Conservation (phyloP, 108 stramenopile species). For the Pseudonitzschia pungens region DNA sequence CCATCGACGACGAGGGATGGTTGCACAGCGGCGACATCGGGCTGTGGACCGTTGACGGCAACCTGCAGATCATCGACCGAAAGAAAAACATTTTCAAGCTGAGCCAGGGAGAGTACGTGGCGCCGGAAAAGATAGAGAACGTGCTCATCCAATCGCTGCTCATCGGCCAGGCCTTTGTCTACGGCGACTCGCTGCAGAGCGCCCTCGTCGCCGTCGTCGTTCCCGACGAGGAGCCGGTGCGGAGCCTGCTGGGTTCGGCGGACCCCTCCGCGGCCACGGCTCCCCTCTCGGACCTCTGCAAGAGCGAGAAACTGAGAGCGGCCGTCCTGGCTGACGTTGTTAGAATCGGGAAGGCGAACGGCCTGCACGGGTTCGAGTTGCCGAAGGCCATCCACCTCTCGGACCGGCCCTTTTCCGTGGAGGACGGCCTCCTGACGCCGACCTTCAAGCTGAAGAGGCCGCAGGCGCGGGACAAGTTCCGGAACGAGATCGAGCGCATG, state of each 20-base stretch:
- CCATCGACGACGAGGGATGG: constrained; percentile 95
- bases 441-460: constrained; percentile 95
- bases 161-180: constrained; percentile 90
- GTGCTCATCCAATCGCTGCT: constrained; percentile 74
- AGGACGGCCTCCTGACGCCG: constrained; percentile 90
- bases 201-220: constrained; percentile 89
- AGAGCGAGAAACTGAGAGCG: constrained; percentile 50
- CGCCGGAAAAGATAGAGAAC: constrained; percentile 98
- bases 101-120: constrained; percentile 92
- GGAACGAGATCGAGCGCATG: constrained; percentile 77
- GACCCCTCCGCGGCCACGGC: constrained; percentile 32
- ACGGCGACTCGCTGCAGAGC: constrained; percentile 92
- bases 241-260: constrained; percentile 46
- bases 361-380: constrained; percentile 91
- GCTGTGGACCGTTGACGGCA: constrained; percentile 89
- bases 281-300: constrained; percentile 75
- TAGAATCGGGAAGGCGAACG: constrained; percentile 58
- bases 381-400: constrained; percentile 83
- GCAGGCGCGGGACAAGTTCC: constrained; percentile 73
- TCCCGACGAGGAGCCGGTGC: constrained; percentile 88
- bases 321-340: constrained; percentile 70
- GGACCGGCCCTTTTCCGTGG: constrained; percentile 68
- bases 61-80: constrained; percentile 94
- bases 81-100: constrained; percentile 99
- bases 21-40: constrained; percentile 97